Evolutionary conservation across 192 early-diverging fungal species (phyloP), one percentile per base, ranked within the genome.

Genomic region (Obelidium mucronatum): DNA sequence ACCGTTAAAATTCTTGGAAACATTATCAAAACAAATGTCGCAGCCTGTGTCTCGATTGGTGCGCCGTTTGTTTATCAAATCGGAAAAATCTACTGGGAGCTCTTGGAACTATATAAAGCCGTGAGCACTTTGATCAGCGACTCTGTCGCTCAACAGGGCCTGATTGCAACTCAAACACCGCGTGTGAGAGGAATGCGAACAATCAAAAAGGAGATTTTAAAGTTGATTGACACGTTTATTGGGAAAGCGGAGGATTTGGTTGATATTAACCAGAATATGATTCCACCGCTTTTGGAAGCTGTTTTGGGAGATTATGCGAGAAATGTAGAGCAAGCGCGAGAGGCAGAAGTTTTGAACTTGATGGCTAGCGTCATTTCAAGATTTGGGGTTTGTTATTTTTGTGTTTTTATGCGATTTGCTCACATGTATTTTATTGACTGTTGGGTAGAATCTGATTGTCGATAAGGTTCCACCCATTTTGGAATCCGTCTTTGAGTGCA

Each of bases 131-230:
- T 94, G 56, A 95, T 99, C 67, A 95, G 95, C 2, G 85, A 89
- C 26, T 85, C 82, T 39, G 89, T 97, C 34, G 92, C 91, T 8
- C 77, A 84, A 39, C 87, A 93, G 62, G 96, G 93, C 70, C 82
- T 89, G 67, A 94, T 98, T 86, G 98, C 95, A 2, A 94, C 96
- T 15, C 92, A 93, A 69, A 95, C 93, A 26, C 96, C 96, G 28
- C 90, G 92, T 51, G 91, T 97, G 4, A 92, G 97, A 53, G 92
- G 92, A 24, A 88, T 96, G 84, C 88, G 96, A 75, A 94, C 95
- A 26, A 95, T 99, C 81, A 99, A 99, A 82, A 97, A 97, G 80
- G 97, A 99, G 76, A 88, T 95, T 34, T 81, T 99, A 71, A 91
- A 91, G 62, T 82, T 99, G 73, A 88, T 98, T n/a, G 96, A 99